A percentile compares a stretch with the other conserved stretches of the same genome.
These are phyloP conservation scores for Trametes hirsuta DNA, from an alignment of 1,284 basidiomycete species.

Conservation along the genomic window DNA sequence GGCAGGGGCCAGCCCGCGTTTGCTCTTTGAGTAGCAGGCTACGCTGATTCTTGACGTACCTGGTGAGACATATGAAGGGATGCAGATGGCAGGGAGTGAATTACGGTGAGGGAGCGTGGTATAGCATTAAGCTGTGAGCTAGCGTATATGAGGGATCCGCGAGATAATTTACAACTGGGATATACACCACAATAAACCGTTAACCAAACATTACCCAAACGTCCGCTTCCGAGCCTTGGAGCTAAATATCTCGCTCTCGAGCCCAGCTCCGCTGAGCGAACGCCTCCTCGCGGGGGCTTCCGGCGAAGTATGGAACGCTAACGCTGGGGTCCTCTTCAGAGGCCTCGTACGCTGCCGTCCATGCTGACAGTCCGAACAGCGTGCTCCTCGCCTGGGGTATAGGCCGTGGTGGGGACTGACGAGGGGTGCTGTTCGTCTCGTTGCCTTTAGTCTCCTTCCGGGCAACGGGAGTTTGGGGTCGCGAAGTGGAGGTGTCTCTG, in stretches of 20 bases:
- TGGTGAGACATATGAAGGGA: too few relatives aligned
- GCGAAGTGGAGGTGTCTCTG: conserved; percentile 10
- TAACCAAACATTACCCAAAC: background rate
- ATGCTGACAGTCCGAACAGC: conserved; percentile 29
- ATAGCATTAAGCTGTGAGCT: conserved; percentile 18
- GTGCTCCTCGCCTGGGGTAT: conserved; percentile 19
- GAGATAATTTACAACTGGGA: conserved; percentile 19
- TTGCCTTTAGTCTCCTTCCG: conserved; percentile 1
- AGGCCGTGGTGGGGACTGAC: conserved; percentile 24
- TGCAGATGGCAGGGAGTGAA: background rate
- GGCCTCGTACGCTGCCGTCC: conserved; percentile 34
- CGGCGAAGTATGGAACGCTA: conserved; percentile 17
- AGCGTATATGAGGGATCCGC: conserved; percentile 7
- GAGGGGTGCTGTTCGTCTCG: conserved; percentile 18
- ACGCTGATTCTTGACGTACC: too few relatives aligned
- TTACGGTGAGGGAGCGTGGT: conserved; percentile 2
- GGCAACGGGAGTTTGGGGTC: conserved; percentile 22
- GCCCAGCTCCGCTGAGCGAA: conserved; percentile 26
- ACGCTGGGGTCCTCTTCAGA: conserved; percentile 20
- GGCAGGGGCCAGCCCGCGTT: too few relatives aligned
- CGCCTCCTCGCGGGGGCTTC: conserved; percentile 30
- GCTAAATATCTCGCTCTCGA: conserved; percentile 23
- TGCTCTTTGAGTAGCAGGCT: too few relatives aligned
- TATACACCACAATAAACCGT: conserved; percentile 5
- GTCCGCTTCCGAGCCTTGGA: background rate